These are phyloP conservation scores for Fraxinus floribunda DNA, from an alignment of 305 asterid species.

Conservation along the genomic window DNA sequence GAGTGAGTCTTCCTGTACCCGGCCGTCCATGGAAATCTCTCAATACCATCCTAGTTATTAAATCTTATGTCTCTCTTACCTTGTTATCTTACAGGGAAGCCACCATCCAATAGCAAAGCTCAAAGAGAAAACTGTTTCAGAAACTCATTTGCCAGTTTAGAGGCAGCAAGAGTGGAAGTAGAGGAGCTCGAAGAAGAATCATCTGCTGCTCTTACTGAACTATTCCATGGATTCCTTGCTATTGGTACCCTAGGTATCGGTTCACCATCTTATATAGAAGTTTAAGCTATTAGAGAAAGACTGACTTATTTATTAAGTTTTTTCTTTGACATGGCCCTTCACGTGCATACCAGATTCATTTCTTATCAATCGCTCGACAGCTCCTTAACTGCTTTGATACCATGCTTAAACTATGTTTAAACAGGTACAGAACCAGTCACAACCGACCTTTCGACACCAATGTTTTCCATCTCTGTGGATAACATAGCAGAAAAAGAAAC, in stretches of 20 bases:
- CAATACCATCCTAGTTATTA: neutral
- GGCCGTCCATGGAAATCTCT: neutral
- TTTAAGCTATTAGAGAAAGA: neutral
- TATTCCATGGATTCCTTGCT: slow-evolving; percentile 93
- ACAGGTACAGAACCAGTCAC: slow-evolving; percentile 40
- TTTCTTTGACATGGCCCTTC: neutral
- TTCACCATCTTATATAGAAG: neutral
- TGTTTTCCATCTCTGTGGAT: slow-evolving; percentile 67
- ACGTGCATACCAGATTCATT: neutral
- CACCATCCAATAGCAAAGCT: slow-evolving; percentile 38
- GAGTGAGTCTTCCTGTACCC: neutral
- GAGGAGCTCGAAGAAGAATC: slow-evolving; percentile 59
- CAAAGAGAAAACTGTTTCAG: slow-evolving; percentile 55
- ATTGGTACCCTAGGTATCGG: slow-evolving; percentile 78
- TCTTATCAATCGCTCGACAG: neutral
- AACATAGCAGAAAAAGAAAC: slow-evolving; percentile 80
- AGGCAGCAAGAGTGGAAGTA: slow-evolving; percentile 52
- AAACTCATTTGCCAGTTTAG: slow-evolving; percentile 65
- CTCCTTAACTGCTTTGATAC: neutral
- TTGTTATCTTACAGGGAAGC: slow-evolving; percentile 37
- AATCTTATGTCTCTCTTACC: neutral
- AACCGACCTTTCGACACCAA: slow-evolving; percentile 70
- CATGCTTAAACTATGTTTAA: neutral
- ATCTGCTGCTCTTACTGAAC: slow-evolving; percentile 53
- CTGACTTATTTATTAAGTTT: neutral